phyloP scores from a whole-genome alignment of 1,139 yeast species.

The Protomyces gravidus region DNA sequence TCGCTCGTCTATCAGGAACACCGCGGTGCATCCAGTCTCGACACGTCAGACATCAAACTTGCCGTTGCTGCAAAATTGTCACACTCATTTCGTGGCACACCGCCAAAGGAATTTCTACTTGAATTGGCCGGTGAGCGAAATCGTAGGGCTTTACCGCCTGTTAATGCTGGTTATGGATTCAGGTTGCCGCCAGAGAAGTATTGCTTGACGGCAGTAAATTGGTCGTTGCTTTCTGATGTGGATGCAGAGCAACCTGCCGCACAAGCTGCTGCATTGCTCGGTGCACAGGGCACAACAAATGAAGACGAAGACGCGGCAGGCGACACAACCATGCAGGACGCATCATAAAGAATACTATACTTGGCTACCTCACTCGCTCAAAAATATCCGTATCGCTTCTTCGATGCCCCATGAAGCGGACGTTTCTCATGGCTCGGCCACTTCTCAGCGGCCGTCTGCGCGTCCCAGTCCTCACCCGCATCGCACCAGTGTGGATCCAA shows the following conservation, averaged over 20 bases:
- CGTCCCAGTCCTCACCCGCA: not conserved
- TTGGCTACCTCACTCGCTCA: not conserved
- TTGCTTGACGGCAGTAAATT: conserved; percentile 48
- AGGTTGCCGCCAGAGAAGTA: conserved; percentile 96
- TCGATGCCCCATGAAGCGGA: not conserved
- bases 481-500: not conserved
- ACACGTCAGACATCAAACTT: conserved; percentile 78
- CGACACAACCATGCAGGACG: not conserved
- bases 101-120: conserved; percentile 83
- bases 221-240: not conserved
- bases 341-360: not conserved
- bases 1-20: conserved; percentile 14
- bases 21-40: not conserved
- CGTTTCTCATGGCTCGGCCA: not conserved
- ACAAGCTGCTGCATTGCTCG: not conserved
- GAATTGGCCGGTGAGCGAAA: conserved; percentile 91
- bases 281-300: not conserved
- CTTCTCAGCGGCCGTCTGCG: not conserved
- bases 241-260: not conserved
- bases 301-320: not conserved
- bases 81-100: conserved; percentile 92
- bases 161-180: conserved; percentile 86
- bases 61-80: conserved; percentile 92
- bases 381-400: not conserved
- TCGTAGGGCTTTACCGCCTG: conserved; percentile 83